Conservation (phyloP, 352 stramenopile genomes). For the Globisporangium nunn region DNA sequence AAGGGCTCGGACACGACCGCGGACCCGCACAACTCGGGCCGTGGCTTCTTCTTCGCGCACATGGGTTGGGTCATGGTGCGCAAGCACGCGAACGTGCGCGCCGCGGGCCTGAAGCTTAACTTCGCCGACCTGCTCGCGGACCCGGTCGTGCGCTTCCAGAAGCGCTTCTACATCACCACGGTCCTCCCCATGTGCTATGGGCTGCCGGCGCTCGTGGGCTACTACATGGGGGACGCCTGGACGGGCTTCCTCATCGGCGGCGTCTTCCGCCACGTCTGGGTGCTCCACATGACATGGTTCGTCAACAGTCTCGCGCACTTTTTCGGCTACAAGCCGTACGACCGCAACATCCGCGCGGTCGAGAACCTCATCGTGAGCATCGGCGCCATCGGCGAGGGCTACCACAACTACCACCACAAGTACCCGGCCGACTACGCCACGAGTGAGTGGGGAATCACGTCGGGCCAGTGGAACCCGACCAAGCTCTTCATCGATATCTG, state of each 20-base stretch:
- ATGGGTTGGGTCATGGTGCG: constrained; percentile 99
- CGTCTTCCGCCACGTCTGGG: constrained; percentile 92
- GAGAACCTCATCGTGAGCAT: constrained; percentile 97
- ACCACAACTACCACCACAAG: constrained; percentile 97
- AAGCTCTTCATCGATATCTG: constrained; percentile 97
- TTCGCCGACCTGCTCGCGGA: constrained; percentile 94
- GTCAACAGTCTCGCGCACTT: constrained; percentile 98
- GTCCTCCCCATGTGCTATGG: constrained; percentile 96
- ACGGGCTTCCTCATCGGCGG: constrained; percentile 96
- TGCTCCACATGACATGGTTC: constrained; percentile 98
- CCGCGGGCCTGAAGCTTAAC: constrained; percentile 89
- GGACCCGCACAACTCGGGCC: constrained; percentile 94
- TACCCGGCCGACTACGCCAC: constrained; percentile 98
- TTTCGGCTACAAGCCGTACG: constrained; percentile 98
- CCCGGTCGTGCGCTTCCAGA: constrained; percentile 92
- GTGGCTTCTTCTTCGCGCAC: constrained; percentile 98
- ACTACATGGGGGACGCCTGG: constrained; percentile 91
- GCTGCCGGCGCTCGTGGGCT: constrained; percentile 88
- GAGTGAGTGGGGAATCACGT: constrained; percentile 94
- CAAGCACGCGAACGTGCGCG: constrained; percentile 91
- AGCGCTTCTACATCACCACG: constrained; percentile 91
- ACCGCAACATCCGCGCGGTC: constrained; percentile 89
- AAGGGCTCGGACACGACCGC: constrained; percentile 95
- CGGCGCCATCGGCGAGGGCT: constrained; percentile 95
- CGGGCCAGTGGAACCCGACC: constrained; percentile 97